Conservation (phyloP, 108 stramenopile genomes). For the Cyclotella distinguenda region DNA sequence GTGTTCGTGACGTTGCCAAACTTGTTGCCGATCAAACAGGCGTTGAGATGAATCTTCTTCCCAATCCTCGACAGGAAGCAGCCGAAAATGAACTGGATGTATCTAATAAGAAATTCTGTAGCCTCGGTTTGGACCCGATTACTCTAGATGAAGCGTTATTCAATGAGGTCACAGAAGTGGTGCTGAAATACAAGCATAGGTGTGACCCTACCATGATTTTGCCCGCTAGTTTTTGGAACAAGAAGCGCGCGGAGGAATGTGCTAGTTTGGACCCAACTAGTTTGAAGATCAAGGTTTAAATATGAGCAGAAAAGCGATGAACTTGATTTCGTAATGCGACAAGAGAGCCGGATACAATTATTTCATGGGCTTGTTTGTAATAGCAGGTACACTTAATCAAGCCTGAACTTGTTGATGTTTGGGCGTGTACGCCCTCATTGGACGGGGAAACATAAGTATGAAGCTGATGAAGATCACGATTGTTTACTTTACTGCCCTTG, state of each 20-base stretch:
- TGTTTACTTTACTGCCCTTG: too few species aligned
- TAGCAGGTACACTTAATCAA: too few species aligned
- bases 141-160: conserved; percentile 89
- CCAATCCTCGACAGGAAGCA: conserved; percentile 97
- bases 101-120: conserved; percentile 93
- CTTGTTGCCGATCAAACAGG: conserved; percentile 92
- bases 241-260: conserved; percentile 86
- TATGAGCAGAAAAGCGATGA: too few species aligned
- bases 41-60: conserved; percentile 87
- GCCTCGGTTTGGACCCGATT: conserved; percentile 90
- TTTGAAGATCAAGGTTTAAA: conserved; percentile 44
- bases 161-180: conserved; percentile 93
- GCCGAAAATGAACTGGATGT: conserved; percentile 98
- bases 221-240: conserved; percentile 96
- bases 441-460: too few species aligned
- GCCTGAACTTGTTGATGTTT: too few species aligned
- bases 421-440: too few species aligned
- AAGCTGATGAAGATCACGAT: too few species aligned
- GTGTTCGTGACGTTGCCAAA: conserved; percentile 94
- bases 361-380: too few species aligned
- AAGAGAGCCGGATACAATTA: too few species aligned
- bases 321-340: too few species aligned
- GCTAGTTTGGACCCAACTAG: conserved; percentile 70
- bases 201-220: conserved; percentile 91
- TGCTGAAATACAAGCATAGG: conserved; percentile 92